Conservation (phyloP, 2,329 filamentous ascomycete species). For the Stagonosporopsis vannaccii region DNA sequence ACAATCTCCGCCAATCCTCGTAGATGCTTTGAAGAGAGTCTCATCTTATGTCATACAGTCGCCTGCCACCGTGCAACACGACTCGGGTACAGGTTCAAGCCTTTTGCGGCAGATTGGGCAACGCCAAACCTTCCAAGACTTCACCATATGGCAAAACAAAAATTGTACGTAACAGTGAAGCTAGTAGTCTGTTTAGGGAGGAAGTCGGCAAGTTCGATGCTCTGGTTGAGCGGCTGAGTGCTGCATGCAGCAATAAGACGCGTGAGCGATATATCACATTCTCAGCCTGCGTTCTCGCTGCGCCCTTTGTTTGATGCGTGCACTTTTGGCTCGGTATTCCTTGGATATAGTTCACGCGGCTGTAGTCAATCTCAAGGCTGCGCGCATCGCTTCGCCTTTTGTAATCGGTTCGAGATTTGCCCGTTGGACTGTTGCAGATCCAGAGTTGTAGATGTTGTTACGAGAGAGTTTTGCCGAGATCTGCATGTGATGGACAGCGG, state of each 20-base stretch:
- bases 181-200: slow-evolving; percentile 18
- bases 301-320: slow-evolving; percentile 6
- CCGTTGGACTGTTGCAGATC: slow-evolving; percentile 1
- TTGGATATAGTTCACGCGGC: not conserved
- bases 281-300: not conserved
- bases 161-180: slow-evolving; percentile 33
- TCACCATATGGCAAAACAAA: slow-evolving; percentile 19
- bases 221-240: slow-evolving; percentile 8
- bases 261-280: slow-evolving; percentile 4
- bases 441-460: slow-evolving; percentile 29
- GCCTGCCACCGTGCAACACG: slow-evolving; percentile 18
- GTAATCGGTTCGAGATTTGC: slow-evolving; percentile 7
- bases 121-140: slow-evolving; percentile 25
- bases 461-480: slow-evolving; percentile 30
- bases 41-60: slow-evolving; percentile 28
- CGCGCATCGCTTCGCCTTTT: slow-evolving; percentile 18
- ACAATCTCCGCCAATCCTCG: slow-evolving; percentile 30
- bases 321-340: slow-evolving; percentile 7
- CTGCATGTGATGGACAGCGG: slow-evolving; percentile 32
- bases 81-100: slow-evolving; percentile 19
- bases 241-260: slow-evolving; percentile 17
- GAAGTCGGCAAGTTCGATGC: slow-evolving; percentile 28
- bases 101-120: slow-evolving; percentile 18
- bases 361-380: slow-evolving; percentile 5
- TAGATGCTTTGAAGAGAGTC: slow-evolving; percentile 7